Percentiles rank a stretch among this genome's conserved stretches.
Conservation (phyloP, 2,329 filamentous ascomycete species). For the Alternaria sp. region DNA sequence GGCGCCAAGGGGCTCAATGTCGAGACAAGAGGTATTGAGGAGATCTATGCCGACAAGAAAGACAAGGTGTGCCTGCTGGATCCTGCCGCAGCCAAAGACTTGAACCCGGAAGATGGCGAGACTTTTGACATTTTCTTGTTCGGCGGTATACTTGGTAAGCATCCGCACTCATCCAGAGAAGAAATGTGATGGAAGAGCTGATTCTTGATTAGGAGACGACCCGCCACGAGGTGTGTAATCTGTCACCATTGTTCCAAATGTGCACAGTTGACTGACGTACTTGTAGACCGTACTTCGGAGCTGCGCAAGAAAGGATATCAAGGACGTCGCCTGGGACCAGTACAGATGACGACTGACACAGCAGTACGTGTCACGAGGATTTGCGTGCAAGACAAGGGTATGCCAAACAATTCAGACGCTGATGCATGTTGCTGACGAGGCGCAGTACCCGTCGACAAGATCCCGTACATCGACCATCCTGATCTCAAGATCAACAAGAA, state of each 20-base stretch:
- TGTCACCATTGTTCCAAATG: not conserved
- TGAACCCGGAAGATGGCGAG: slow-evolving; percentile 82
- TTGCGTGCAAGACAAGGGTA: slow-evolving; percentile 83
- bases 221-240: slow-evolving; percentile 78
- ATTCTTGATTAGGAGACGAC: slow-evolving; percentile 73
- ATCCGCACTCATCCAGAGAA: not conserved
- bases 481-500: slow-evolving; percentile 89
- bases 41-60: slow-evolving; percentile 75
- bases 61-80: slow-evolving; percentile 86
- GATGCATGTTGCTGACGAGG: slow-evolving; percentile 21
- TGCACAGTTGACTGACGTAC: slow-evolving; percentile 25
- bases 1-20: slow-evolving; percentile 69
- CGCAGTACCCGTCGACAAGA: slow-evolving; percentile 75
- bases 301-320: slow-evolving; percentile 91
- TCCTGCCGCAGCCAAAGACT: slow-evolving; percentile 79
- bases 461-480: slow-evolving; percentile 85
- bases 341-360: slow-evolving; percentile 98
- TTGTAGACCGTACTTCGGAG: slow-evolving; percentile 88
- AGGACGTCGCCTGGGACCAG: slow-evolving; percentile 83
- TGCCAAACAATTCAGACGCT: slow-evolving; percentile 32
- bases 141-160: slow-evolving; percentile 87
- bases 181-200: slow-evolving; percentile 18
- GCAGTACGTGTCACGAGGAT: slow-evolving; percentile 92
- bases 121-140: slow-evolving; percentile 92
- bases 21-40: slow-evolving; percentile 80